Conservation (phyloP, 768 basidiomycete species). For the Phanerodontia chrysosporium region DNA sequence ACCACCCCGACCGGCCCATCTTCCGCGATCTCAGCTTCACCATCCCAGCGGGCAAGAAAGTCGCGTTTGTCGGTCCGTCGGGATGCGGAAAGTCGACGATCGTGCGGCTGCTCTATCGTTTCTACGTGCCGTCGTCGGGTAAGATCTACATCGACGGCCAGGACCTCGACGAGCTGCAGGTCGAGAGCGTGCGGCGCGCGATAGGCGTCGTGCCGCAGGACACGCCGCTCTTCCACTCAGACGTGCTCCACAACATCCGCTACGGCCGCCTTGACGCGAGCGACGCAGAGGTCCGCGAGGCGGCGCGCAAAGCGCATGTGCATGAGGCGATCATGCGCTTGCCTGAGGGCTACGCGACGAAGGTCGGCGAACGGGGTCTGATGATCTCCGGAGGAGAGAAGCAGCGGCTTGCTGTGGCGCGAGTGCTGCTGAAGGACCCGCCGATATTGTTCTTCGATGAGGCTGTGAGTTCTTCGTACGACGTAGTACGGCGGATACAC, state of each 20-base stretch:
- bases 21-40: conserved; percentile 86
- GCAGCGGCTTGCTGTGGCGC: conserved; percentile 90
- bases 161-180: conserved; percentile 67
- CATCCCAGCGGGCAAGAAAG: conserved; percentile 93
- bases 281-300: conserved; percentile 90
- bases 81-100: conserved; percentile 98
- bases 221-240: conserved; percentile 94
- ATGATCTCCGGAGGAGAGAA: conserved; percentile 99
- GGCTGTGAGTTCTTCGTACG: conserved; percentile 57
- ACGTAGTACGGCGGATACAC: background rate
- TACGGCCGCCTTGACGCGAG: conserved; percentile 86
- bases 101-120: conserved; percentile 84
- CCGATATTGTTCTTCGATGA: conserved; percentile 98
- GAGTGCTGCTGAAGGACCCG: conserved; percentile 90
- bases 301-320: conserved; percentile 83
- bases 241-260: conserved; percentile 92
- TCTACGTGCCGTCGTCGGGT: conserved; percentile 84
- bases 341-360: conserved; percentile 84
- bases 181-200: conserved; percentile 64
- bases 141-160: conserved; percentile 87
- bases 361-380: conserved; percentile 92
- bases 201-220: conserved; percentile 98
- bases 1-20: conserved; percentile 89
- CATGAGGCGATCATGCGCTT: conserved; percentile 74
- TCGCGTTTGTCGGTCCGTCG: conserved; percentile 94